Evolutionary conservation across 441 rosid genomes (phyloP), one percentile per base, ranked within the genome.

Genomic region (Brassica hybrid): DNA sequence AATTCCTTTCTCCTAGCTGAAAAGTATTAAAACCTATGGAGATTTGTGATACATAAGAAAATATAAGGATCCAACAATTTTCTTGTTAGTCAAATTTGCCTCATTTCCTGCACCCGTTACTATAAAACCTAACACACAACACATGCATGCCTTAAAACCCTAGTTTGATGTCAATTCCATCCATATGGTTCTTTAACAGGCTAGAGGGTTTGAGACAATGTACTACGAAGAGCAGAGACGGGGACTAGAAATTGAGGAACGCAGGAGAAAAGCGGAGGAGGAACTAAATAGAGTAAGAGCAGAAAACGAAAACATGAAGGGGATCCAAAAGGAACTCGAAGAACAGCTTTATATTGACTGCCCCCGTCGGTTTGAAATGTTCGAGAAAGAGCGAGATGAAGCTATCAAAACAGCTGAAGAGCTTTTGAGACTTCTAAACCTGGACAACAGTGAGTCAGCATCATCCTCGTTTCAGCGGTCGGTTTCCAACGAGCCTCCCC

Each of bases 311-410:
- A 70, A 78, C 75, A 59, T 71, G 80, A 79, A 80, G 69, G 69
- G 69, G 76, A 85, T 87, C 61, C 81, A 84, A 76, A 83, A 84
- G 61, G 80, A 82, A 61, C 72, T 87, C 66, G 80, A 79, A 71
- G 74, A 65, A 60, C 60, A 58, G 45, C 76, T 72, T 66, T 56
- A 65, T 43, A 27, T 16, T 56, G 72, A 71, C n/a, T 69, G 18
- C 14, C 69, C 76, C 7, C 76, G 58, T 77, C 59, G 19, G 57
- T 30, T 77, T 45, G 73, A 77, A 65, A 30, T 27, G 27, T 13
- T 62, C 18, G 43, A 69, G 82, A 58, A 64, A 45, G 83, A 87
- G 81, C 79, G 78, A 67, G 87, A 84, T 65, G 80, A 77, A 57
- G 81, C 90, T 62, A 45, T 74, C 30, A 73, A 79, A 75, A 64